Conservation (phyloP, 1,284 basidiomycete species). For the Puccinia sorghi region DNA sequence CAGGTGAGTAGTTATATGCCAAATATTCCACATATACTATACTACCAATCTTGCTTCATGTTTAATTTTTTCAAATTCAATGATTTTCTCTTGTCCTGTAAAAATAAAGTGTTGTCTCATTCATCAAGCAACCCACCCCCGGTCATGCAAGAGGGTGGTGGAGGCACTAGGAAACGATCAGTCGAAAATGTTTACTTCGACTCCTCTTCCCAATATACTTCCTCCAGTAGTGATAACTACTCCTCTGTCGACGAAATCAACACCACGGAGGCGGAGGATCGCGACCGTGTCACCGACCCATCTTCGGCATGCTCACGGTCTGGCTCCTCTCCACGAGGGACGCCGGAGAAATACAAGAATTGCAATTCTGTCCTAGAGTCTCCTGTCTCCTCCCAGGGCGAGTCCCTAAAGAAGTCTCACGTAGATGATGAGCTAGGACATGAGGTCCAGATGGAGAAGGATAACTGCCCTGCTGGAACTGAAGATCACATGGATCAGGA, state of each 20-base stretch:
- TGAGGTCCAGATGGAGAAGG: background rate
- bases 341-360: background rate
- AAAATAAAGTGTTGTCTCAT: background rate
- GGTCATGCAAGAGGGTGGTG: background rate
- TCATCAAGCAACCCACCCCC: background rate
- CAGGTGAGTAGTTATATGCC: slow-evolving; percentile 28
- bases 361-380: background rate
- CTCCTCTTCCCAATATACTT: slow-evolving; percentile 35
- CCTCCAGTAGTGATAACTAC: slow-evolving; percentile 31
- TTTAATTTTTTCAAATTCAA: no score
- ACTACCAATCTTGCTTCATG: no score
- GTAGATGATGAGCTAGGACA: background rate
- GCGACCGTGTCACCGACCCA: slow-evolving; percentile 11
- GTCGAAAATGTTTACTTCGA: slow-evolving; percentile 44
- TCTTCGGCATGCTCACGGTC: slow-evolving; percentile 26
- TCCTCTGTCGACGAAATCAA: background rate
- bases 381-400: background rate
- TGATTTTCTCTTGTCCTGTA: no score
- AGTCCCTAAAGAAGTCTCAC: background rate
- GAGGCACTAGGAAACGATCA: slow-evolving; percentile 17
- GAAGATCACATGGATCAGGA: slow-evolving; percentile 19
- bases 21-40: background rate
- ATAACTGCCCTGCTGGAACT: background rate
- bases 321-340: background rate
- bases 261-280: slow-evolving; percentile 2